Percentiles rank a stretch among this genome's conserved stretches.
Evolutionary conservation across 768 basidiomycete genomes (phyloP).

Genomic region (Trichaptum fuscoviolaceum): DNA sequence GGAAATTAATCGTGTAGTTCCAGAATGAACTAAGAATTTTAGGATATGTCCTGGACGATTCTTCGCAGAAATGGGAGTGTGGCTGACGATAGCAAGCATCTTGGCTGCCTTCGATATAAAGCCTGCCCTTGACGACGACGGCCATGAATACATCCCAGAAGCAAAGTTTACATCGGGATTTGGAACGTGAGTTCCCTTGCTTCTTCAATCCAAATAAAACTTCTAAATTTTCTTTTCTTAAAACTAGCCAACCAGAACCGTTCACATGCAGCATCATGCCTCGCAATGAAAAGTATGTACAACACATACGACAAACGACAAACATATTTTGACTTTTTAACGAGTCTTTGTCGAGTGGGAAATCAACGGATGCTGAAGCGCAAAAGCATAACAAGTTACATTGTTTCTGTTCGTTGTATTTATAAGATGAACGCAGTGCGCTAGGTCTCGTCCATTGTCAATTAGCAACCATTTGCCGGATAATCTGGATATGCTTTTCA

Average conservation of each 20-base stretch:
- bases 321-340: too few relatives aligned
- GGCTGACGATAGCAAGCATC: slow-evolving; percentile 11
- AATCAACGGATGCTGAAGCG: too few relatives aligned
- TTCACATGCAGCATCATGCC: background rate
- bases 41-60: slow-evolving; percentile 14
- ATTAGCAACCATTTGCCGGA: background rate
- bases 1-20: background rate
- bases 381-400: too few relatives aligned
- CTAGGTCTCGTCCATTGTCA: background rate
- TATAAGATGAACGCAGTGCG: too few relatives aligned
- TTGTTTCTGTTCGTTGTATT: too few relatives aligned
- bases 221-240: background rate
- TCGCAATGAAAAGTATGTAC: background rate
- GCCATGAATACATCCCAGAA: slow-evolving; percentile 5
- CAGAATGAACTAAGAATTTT: background rate
- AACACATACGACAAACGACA: background rate
- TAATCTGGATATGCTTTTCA: background rate
- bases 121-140: slow-evolving; percentile 10
- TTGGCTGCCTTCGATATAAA: slow-evolving; percentile 11
- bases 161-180: slow-evolving; percentile 2
- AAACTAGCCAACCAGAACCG: background rate
- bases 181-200: background rate
- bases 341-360: too few relatives aligned
- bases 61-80: slow-evolving; percentile 12
- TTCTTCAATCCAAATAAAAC: background rate